A percentile compares a stretch with the other conserved stretches of the same genome.
phyloP scores from a whole-genome alignment of 1,284 basidiomycete genomes.

The Fistulinella staudtii region DNA sequence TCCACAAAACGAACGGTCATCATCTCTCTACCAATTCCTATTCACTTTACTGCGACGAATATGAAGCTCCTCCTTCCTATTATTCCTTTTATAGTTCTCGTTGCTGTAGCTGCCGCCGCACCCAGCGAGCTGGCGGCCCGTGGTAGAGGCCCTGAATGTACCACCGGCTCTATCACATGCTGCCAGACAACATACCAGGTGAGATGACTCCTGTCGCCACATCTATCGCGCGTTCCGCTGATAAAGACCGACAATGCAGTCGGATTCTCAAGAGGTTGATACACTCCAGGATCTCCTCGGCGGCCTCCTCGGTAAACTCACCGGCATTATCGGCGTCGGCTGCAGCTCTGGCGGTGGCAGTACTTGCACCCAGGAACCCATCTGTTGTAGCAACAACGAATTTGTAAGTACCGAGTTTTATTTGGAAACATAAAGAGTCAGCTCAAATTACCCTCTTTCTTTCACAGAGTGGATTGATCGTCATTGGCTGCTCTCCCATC shows the following conservation, averaged over 20 bases:
- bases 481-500: neutral
- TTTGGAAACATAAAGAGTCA: neutral
- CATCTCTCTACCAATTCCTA: too few species aligned
- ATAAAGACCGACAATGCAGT: neutral
- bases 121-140: neutral
- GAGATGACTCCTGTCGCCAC: neutral
- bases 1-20: too few species aligned
- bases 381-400: neutral
- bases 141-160: neutral
- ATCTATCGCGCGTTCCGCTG: neutral
- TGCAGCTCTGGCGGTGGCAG: neutral
- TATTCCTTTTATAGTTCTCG: constrained; percentile 9
- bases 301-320: neutral
- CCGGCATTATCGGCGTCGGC: neutral
- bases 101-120: neutral
- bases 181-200: neutral
- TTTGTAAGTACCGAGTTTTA: neutral
- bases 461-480: neutral
- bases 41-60: too few species aligned
- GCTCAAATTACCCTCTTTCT: too few species aligned
- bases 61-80: too few species aligned
- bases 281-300: neutral
- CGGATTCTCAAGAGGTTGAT: neutral
- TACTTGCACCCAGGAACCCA: neutral
- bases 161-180: neutral